Evolutionary conservation across 495 filamentous ascomycete genomes (phyloP).

Genomic region (Aspergillus indologenus): DNA sequence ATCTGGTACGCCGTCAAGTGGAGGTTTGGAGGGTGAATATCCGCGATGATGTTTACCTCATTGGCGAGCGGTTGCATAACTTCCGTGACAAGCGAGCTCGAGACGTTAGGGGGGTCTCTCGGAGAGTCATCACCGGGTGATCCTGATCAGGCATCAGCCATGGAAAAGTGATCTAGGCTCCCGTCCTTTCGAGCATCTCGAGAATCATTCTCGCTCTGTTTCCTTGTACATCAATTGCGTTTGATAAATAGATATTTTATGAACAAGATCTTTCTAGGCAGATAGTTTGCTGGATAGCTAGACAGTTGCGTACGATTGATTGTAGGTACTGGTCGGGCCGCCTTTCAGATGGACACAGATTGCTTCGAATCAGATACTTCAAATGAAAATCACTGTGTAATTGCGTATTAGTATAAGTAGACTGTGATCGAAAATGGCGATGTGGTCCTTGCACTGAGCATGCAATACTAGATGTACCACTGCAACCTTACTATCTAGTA

Average conservation of each 20-base stretch:
- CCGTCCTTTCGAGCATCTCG: neutral
- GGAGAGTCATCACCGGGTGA: conserved; percentile 41
- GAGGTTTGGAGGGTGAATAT: conserved; percentile 79
- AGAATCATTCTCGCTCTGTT: conserved; percentile 3
- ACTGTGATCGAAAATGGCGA: too few relatives aligned
- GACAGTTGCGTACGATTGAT: too few relatives aligned
- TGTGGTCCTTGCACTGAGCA: too few relatives aligned
- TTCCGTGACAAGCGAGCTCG: conserved; percentile 63
- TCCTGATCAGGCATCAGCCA: neutral
- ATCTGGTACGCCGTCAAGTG: conserved; percentile 50
- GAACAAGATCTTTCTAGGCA: too few relatives aligned
- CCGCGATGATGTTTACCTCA: conserved; percentile 91
- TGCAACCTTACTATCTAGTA: too few relatives aligned
- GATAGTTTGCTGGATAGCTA: too few relatives aligned
- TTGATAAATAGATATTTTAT: neutral
- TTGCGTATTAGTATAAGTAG: too few relatives aligned
- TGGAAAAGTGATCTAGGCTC: neutral
- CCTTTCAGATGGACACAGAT: too few relatives aligned
- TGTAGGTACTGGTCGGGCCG: too few relatives aligned
- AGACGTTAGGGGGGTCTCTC: conserved; percentile 37
- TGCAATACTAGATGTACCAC: too few relatives aligned
- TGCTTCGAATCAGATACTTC: too few relatives aligned
- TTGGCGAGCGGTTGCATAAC: conserved; percentile 91
- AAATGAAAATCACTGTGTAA: too few relatives aligned
- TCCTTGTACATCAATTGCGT: conserved; percentile 6